These are phyloP conservation scores for Candida cerambycidarum DNA, from an alignment of 805 yeast genomes.

Conservation along the genomic window DNA sequence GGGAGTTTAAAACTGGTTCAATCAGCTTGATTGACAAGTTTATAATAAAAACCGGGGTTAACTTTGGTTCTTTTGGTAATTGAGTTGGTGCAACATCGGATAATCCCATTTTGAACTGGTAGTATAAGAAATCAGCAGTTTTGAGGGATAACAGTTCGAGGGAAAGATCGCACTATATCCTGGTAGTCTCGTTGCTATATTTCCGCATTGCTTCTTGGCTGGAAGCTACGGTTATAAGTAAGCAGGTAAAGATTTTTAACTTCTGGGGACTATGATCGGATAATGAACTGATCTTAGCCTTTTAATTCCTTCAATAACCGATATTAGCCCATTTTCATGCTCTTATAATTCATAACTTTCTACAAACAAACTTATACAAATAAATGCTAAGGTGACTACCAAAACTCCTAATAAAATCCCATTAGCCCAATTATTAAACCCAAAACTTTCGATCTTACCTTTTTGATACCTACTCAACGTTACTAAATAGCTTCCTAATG, in stretches of 20 bases:
- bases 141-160: too few relatives aligned
- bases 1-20: background rate
- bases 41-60: conserved; percentile 3
- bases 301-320: too few relatives aligned
- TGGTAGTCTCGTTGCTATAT: too few relatives aligned
- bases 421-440: conserved; percentile 23
- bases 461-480: conserved; percentile 46
- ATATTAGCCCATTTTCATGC: background rate
- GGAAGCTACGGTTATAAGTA: too few relatives aligned
- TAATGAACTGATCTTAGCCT: too few relatives aligned
- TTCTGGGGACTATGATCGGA: too few relatives aligned
- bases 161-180: too few relatives aligned
- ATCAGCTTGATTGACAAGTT: background rate
- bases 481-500: conserved; percentile 42
- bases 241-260: too few relatives aligned
- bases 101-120: background rate
- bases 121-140: too few relatives aligned
- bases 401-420: conserved; percentile 9
- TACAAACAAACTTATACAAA: conserved; percentile 12
- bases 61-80: conserved; percentile 2
- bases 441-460: conserved; percentile 34
- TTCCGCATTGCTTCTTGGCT: too few relatives aligned
- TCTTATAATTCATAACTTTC: conserved; percentile 8
- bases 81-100: background rate
- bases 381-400: conserved; percentile 10